These are phyloP conservation scores for Acaromyces ingoldii DNA, from an alignment of 1,284 basidiomycete genomes.

Conservation along the genomic window DNA sequence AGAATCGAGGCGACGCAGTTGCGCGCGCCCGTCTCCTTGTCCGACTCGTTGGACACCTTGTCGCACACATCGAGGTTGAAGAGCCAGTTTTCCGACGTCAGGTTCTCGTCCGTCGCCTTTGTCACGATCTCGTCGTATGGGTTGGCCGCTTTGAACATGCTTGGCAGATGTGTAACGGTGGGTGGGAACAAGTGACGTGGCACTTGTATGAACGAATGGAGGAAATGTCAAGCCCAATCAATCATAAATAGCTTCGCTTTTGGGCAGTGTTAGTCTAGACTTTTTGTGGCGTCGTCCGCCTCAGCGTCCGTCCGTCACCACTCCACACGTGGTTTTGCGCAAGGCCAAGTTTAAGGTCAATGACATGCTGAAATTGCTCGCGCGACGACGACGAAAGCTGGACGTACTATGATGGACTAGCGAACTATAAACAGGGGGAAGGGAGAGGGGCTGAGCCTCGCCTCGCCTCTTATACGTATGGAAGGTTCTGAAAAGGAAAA, in stretches of 20 bases:
- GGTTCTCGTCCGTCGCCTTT: constrained; percentile 90
- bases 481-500: not conserved
- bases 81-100: constrained; percentile 93
- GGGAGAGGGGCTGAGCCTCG: no score
- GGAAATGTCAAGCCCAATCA: not conserved
- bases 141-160: constrained; percentile 56
- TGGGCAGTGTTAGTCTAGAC: not conserved
- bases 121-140: constrained; percentile 90
- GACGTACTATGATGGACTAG: no score
- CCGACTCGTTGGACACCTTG: constrained; percentile 81
- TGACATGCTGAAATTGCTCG: no score
- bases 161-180: not conserved
- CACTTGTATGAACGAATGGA: no score
- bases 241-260: not conserved
- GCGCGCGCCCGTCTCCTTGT: constrained; percentile 64
- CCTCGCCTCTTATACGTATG: no score
- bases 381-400: no score
- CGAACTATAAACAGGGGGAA: no score
- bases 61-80: constrained; percentile 91
- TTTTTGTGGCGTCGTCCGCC: no score
- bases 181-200: no score
- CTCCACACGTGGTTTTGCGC: no score
- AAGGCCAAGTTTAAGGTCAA: no score
- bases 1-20: constrained; percentile 78
- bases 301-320: no score